These are phyloP conservation scores for Cytospora leucostoma DNA, from an alignment of 2,329 filamentous ascomycete genomes.

Conservation along the genomic window DNA sequence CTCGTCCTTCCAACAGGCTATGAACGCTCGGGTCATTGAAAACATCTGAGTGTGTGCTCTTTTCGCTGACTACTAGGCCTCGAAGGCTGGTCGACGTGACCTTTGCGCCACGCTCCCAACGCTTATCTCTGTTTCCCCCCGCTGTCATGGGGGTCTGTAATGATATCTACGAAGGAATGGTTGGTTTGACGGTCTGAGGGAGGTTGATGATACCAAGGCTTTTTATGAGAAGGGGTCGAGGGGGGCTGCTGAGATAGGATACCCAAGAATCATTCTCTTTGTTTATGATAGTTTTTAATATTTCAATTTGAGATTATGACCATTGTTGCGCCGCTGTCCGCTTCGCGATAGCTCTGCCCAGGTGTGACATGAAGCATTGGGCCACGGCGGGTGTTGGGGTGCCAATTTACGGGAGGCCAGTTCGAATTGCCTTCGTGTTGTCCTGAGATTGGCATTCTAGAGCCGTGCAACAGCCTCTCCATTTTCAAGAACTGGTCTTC, in stretches of 20 bases:
- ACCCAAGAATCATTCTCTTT: constrained; percentile 21
- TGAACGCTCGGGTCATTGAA: constrained; percentile 82
- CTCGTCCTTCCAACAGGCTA: constrained; percentile 71
- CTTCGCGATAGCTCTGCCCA: too few relatives aligned
- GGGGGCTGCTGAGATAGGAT: constrained; percentile 22
- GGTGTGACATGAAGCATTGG: too few relatives aligned
- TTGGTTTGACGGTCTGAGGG: background rate
- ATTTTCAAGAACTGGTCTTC: background rate
- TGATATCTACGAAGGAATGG: background rate
- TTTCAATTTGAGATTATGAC: background rate
- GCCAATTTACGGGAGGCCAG: too few relatives aligned
- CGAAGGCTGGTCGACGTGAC: constrained; percentile 27
- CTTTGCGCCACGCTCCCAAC: background rate
- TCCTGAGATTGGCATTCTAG: too few relatives aligned
- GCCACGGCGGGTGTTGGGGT: too few relatives aligned
- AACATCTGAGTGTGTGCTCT: constrained; percentile 64
- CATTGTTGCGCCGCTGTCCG: background rate
- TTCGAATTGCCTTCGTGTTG: too few relatives aligned
- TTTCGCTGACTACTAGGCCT: constrained; percentile 21
- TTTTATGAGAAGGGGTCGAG: background rate
- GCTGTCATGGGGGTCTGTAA: background rate
- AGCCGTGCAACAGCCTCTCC: background rate
- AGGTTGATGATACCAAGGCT: constrained; percentile 1
- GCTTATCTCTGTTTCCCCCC: too few relatives aligned
- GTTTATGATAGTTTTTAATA: constrained; percentile 3